Conservation (phyloP, 1,284 basidiomycete genomes). For the Pascua guehoae region DNA sequence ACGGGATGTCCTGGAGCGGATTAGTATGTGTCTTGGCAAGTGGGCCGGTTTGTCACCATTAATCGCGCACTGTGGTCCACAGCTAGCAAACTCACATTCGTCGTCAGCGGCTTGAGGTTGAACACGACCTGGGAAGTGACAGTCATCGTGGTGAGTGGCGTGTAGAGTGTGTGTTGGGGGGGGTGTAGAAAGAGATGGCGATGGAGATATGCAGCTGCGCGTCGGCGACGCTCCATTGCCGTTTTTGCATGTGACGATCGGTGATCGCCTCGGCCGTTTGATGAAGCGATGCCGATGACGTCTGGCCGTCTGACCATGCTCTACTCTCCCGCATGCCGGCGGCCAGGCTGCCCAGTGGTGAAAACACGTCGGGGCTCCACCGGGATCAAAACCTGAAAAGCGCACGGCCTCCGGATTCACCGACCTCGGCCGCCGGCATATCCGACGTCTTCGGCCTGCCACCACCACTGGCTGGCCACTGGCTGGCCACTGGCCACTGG, state of each 20-base stretch:
- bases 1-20: conserved; percentile 30
- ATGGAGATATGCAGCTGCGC: background rate
- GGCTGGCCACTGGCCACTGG: too few species aligned
- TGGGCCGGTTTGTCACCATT: too few species aligned
- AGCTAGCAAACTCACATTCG: conserved; percentile 1
- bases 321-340: background rate
- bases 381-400: too few species aligned
- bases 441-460: too few species aligned
- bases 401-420: too few species aligned
- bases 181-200: background rate
- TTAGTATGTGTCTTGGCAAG: too few species aligned
- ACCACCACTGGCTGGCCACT: too few species aligned
- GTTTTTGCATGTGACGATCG: too few species aligned
- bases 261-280: background rate
- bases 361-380: too few species aligned
- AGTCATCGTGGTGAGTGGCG: background rate
- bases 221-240: background rate
- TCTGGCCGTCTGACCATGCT: too few species aligned
- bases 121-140: conserved; percentile 4
- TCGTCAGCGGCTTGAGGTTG: conserved; percentile 18
- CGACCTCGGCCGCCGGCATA: too few species aligned
- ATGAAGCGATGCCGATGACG: background rate
- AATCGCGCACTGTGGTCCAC: background rate
- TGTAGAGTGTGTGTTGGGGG: background rate
- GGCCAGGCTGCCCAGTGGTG: background rate